Base-by-base conservation (phyloP, 192 early-diverging fungal species). In the Martensiomyces pterosporus region DNA sequence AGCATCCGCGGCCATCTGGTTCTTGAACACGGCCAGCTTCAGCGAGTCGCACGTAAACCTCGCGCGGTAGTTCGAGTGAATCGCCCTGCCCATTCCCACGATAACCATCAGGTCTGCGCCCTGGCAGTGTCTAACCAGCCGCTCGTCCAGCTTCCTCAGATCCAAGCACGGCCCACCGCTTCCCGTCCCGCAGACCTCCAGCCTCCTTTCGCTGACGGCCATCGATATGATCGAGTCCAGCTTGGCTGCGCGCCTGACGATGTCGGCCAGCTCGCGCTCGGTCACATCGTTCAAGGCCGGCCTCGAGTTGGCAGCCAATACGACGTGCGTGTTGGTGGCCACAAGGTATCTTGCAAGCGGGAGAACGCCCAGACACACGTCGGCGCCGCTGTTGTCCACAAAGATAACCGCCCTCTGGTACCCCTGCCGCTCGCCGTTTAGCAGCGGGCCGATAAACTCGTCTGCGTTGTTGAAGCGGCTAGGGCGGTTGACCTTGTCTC, bases 281-380 rank as follows among this genome's bases (percentile, higher is more conserved):
- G 88, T 91, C 24, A 91, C 77, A 51, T 91, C 89, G 60, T 91
- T 91, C 40, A 91, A 80, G 33, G 87, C 85, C 33, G 89, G 88
- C 8, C 56, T 51, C 8, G 82, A 76, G 68, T 90, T 90, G 27
- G 85, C 83, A 3, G 88, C 88, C 47, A 91, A 49, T 8, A 89
- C 74, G 12, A 91, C 86, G 0, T 45, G 24, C 4, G 77, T 77
- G 32, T 78, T 77, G 29, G 57, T 53, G 14, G n/a, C 14, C 23
- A 86, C 24, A 24, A 90, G 56, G 52, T 68, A 82, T 9, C 88
- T 55, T 16, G 80, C 85, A 60, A 91, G 83, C 19, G 89, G 89
- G 18, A 91, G 62, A 18, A 91, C 80, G 25, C 89, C 89, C 43
- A 91, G 67, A 17, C 86, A 59, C 39, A 91, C 80, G 52, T 91